These are phyloP conservation scores for Bjerkandera adusta DNA, from an alignment of 1,284 basidiomycete species.

Conservation along the genomic window DNA sequence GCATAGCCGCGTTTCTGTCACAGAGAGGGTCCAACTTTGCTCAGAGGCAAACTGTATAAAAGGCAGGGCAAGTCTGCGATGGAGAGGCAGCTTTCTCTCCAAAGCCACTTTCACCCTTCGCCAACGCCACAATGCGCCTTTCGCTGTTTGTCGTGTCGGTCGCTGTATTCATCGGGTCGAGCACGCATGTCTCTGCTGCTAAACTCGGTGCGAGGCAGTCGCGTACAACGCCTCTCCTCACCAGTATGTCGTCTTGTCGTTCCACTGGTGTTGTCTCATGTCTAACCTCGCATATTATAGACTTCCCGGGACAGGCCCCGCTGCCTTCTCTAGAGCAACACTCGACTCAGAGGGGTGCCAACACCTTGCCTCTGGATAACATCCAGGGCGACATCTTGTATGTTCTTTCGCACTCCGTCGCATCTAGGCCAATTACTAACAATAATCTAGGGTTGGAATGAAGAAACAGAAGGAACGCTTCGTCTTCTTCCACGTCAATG, in stretches of 20 bases:
- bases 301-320: conserved; percentile 11
- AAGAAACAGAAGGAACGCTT: conserved; percentile 14
- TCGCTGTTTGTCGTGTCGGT: neutral
- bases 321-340: conserved; percentile 9
- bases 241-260: neutral
- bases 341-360: conserved; percentile 10
- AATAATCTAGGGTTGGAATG: conserved; percentile 11
- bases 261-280: neutral
- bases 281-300: neutral
- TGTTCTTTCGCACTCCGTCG: neutral
- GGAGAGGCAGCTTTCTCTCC: no score
- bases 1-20: no score
- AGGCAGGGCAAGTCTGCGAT: no score
- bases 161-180: neutral
- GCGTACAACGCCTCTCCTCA: conserved; percentile 3
- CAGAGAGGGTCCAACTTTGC: no score
- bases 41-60: no score
- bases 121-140: conserved; percentile 10
- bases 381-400: conserved; percentile 16
- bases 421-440: neutral
- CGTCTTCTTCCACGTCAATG: conserved; percentile 15
- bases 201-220: no score
- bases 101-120: conserved; percentile 5
- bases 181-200: neutral
- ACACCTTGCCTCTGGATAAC: conserved; percentile 11